These are phyloP conservation scores for Extremus antarcticus DNA, from an alignment of 495 filamentous ascomycete species.

Conservation along the genomic window DNA sequence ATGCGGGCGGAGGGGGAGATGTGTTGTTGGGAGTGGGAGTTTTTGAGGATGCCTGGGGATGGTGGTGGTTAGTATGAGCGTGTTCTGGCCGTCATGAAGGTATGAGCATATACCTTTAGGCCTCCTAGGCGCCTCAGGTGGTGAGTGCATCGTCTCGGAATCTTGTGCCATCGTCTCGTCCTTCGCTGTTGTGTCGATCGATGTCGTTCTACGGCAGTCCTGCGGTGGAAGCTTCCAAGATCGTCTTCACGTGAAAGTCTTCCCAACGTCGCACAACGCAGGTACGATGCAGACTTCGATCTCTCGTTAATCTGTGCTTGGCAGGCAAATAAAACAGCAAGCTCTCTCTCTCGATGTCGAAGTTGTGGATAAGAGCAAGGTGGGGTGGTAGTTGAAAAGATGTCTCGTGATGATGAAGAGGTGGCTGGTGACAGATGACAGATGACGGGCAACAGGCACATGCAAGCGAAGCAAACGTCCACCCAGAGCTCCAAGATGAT, in stretches of 20 bases:
- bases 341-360: no score
- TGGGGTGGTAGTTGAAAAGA: background rate
- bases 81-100: background rate
- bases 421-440: no score
- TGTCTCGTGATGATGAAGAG: background rate
- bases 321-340: no score
- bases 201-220: no score
- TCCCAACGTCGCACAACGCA: background rate
- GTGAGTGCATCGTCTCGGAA: slow-evolving; percentile 23
- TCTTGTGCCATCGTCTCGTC: slow-evolving; percentile 24
- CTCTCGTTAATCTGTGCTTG: no score
- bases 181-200: background rate
- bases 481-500: background rate
- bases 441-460: no score
- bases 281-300: slow-evolving; percentile 1
- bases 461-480: background rate
- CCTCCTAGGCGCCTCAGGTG: slow-evolving; percentile 40
- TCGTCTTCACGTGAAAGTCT: background rate
- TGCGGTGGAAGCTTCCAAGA: no score
- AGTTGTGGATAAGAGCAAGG: no score
- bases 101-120: slow-evolving; percentile 56
- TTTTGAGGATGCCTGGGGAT: slow-evolving; percentile 81
- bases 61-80: background rate
- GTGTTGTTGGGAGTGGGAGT: slow-evolving; percentile 50
- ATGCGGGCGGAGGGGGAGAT: slow-evolving; percentile 38